phyloP scores from a whole-genome alignment of 1,139 yeast species.

The Hyphopichia pseudoburtonii region DNA sequence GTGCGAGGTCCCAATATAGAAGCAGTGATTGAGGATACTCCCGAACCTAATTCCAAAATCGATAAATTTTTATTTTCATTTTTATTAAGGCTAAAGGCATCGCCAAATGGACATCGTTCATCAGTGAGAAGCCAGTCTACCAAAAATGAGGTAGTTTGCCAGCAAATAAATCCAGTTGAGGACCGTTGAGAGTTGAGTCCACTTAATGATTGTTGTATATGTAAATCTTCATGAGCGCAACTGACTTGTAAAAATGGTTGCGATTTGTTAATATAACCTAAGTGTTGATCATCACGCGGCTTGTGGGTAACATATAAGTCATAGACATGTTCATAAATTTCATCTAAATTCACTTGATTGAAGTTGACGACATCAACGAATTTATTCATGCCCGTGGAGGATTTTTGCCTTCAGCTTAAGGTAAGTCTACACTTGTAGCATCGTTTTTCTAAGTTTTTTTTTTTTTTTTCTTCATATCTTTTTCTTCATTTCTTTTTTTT shows the following conservation, averaged over 20 bases:
- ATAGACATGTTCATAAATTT: conserved; percentile 47
- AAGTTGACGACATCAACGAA: conserved; percentile 10
- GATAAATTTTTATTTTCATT: conserved; percentile 10
- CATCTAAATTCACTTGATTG: conserved; percentile 21
- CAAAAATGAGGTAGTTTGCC: conserved; percentile 55
- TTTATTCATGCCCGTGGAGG: conserved; percentile 1
- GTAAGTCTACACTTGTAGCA: too few species aligned
- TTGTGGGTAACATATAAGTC: conserved; percentile 43
- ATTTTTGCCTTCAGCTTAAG: neutral
- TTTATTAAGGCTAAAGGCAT: conserved; percentile 12
- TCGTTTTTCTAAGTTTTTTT: too few species aligned
- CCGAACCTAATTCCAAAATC: conserved; percentile 67
- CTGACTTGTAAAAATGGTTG: conserved; percentile 27
- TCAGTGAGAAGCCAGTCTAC: conserved; percentile 51
- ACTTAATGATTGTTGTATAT: conserved; percentile 43
- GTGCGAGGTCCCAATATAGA: conserved; percentile 41
- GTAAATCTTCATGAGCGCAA: conserved; percentile 32
- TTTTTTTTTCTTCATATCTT: too few species aligned
- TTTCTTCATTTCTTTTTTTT: neutral
- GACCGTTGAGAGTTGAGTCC: conserved; percentile 43
- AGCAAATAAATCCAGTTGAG: conserved; percentile 69
- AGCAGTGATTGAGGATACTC: conserved; percentile 59
- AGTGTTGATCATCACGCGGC: conserved; percentile 31
- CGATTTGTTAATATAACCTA: conserved; percentile 51
- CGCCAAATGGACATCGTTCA: conserved; percentile 22